phyloP scores from a whole-genome alignment of 1,139 yeast genomes.

The Citeromyces siamensis region DNA sequence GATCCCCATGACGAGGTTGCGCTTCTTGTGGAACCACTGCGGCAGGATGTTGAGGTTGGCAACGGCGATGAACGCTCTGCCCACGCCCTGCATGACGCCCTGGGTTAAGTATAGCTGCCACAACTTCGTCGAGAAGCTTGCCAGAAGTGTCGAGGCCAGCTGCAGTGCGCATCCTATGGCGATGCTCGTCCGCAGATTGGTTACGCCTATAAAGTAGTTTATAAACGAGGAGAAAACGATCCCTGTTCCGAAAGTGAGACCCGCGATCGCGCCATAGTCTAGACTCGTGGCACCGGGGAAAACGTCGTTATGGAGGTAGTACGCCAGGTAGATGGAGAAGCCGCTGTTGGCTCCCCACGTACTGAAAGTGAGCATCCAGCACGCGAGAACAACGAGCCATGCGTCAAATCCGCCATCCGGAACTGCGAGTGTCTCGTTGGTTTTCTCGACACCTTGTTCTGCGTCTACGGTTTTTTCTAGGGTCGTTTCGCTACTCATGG shows the following conservation, averaged over 20 bases:
- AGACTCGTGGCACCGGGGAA: slow-evolving; percentile 38
- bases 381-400: slow-evolving; percentile 30
- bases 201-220: slow-evolving; percentile 26
- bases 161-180: slow-evolving; percentile 30
- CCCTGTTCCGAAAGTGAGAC: slow-evolving; percentile 37
- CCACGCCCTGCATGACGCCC: slow-evolving; percentile 45
- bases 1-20: slow-evolving; percentile 51
- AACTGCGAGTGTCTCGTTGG: no score
- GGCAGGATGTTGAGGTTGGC: slow-evolving; percentile 45
- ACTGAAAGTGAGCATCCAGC: slow-evolving; percentile 24
- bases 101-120: slow-evolving; percentile 42
- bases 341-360: slow-evolving; percentile 59
- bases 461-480: no score
- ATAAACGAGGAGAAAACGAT: slow-evolving; percentile 29
- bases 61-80: slow-evolving; percentile 35
- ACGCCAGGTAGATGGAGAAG: slow-evolving; percentile 42
- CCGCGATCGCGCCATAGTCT: slow-evolving; percentile 49
- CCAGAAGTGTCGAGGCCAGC: slow-evolving; percentile 36
- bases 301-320: slow-evolving; percentile 26
- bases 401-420: slow-evolving; percentile 32
- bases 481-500: no score
- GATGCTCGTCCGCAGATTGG: slow-evolving; percentile 29
- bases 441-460: no score
- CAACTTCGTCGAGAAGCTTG: slow-evolving; percentile 34
- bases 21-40: slow-evolving; percentile 45